Percentiles rank a stretch among this genome's conserved stretches.
Conservation (phyloP, 2,329 filamentous ascomycete genomes). For the Fusarium neocosmosporiellum region DNA sequence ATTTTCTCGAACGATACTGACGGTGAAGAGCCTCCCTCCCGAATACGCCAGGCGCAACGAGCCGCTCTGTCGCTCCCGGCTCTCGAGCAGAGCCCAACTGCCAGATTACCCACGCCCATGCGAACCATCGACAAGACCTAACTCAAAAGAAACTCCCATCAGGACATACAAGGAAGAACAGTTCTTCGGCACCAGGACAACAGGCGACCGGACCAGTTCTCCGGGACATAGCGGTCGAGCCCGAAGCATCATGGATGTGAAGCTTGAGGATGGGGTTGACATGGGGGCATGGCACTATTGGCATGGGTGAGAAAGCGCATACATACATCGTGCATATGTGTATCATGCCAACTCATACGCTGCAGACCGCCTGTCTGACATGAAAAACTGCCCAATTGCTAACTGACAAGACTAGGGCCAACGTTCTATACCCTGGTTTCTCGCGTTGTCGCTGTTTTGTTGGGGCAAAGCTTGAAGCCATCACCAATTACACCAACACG, state of each 20-base stretch:
- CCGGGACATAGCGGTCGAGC: constrained; percentile 16
- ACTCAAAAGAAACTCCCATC: not conserved
- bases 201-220: constrained; percentile 8
- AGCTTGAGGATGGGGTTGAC: constrained; percentile 1
- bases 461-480: constrained; percentile 10
- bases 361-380: constrained; percentile 41
- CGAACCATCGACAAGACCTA: not conserved
- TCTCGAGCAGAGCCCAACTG: not conserved
- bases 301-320: constrained; percentile 32
- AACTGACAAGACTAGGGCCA: constrained; percentile 18
- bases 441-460: constrained; percentile 26
- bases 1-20: constrained; percentile 31
- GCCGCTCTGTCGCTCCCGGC: not conserved
- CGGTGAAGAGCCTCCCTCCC: constrained; percentile 10
- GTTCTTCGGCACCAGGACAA: constrained; percentile 1
- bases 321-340: constrained; percentile 39
- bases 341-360: constrained; percentile 43
- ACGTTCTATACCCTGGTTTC: constrained; percentile 16
- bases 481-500: not conserved
- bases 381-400: constrained; percentile 28
- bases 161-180: not conserved
- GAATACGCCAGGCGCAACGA: constrained; percentile 9
- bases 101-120: not conserved
- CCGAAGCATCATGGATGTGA: constrained; percentile 16
- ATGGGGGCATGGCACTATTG: constrained; percentile 19